phyloP scores from a whole-genome alignment of 495 filamentous ascomycete species.

The Pyronema domesticum region DNA sequence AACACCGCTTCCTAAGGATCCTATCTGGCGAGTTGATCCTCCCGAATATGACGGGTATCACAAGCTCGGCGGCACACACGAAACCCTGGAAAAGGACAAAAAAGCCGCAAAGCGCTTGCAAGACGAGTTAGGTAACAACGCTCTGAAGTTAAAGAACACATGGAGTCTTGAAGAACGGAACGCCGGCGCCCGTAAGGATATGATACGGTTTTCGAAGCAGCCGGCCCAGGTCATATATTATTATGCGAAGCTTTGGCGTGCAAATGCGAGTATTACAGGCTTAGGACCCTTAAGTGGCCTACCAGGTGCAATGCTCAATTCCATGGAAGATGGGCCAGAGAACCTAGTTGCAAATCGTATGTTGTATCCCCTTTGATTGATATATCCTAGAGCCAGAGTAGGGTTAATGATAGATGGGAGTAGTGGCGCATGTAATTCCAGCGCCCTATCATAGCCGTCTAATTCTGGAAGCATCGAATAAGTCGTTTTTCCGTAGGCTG shows the following conservation, averaged over 20 bases:
- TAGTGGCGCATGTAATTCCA: too few species aligned
- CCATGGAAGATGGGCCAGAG: neutral
- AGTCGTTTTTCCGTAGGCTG: neutral
- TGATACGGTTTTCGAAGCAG: neutral
- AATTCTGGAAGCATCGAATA: slow-evolving; percentile 4
- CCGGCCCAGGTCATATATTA: neutral
- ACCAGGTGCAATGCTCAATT: too few species aligned
- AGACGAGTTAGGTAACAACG: too few species aligned
- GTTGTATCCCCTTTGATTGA: neutral
- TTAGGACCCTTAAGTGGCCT: too few species aligned
- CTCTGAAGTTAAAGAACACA: neutral
- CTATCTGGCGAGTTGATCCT: too few species aligned
- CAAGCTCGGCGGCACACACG: too few species aligned
- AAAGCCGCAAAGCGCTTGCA: too few species aligned
- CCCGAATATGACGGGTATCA: too few species aligned
- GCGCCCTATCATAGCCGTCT: neutral
- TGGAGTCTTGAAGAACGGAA: neutral
- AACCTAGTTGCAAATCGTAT: slow-evolving; percentile 4
- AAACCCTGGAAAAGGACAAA: too few species aligned
- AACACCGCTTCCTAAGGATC: neutral
- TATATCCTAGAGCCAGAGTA: neutral
- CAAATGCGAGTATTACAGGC: too few species aligned
- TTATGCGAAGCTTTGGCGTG: slow-evolving; percentile 1
- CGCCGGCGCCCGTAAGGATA: neutral
- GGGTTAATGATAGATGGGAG: neutral